Conservation (phyloP, 1,139 yeast species). For the Wickerhamomyces sp. region DNA sequence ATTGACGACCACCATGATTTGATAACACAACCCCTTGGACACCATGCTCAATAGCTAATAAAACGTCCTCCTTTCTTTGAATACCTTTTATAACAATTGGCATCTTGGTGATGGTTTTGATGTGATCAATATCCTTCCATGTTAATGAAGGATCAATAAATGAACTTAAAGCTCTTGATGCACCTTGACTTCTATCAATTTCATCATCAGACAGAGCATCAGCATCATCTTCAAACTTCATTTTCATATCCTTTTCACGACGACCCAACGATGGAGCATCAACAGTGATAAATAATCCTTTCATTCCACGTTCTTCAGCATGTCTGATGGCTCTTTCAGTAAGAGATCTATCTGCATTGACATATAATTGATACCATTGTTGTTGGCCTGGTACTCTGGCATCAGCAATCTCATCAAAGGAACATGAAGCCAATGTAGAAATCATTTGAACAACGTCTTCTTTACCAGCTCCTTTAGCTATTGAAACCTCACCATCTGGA, state of each 20-base stretch:
- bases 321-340: constrained; percentile 51
- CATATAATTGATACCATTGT: constrained; percentile 91
- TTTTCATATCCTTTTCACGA: constrained; percentile 73
- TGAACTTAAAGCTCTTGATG: constrained; percentile 78
- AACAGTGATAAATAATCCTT: constrained; percentile 63
- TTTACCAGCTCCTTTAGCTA: constrained; percentile 67
- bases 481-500: constrained; percentile 75
- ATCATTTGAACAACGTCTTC: constrained; percentile 75
- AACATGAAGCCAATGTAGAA: constrained; percentile 72
- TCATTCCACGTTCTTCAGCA: constrained; percentile 50
- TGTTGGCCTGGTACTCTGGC: constrained; percentile 46
- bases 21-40: constrained; percentile 70
- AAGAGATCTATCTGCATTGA: constrained; percentile 62
- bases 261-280: constrained; percentile 96
- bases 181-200: constrained; percentile 72
- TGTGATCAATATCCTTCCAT: constrained; percentile 44
- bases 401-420: constrained; percentile 65
- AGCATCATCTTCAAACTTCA: constrained; percentile 60
- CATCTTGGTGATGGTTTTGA: constrained; percentile 36
- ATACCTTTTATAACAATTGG: constrained; percentile 62
- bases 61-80: constrained; percentile 61
- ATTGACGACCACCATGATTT: constrained; percentile 73
- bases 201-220: constrained; percentile 45
- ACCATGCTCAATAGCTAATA: constrained; percentile 65
- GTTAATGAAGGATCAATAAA: constrained; percentile 78